phyloP scores from a whole-genome alignment of 1,139 yeast genomes.

The Protomyces pachydermus region DNA sequence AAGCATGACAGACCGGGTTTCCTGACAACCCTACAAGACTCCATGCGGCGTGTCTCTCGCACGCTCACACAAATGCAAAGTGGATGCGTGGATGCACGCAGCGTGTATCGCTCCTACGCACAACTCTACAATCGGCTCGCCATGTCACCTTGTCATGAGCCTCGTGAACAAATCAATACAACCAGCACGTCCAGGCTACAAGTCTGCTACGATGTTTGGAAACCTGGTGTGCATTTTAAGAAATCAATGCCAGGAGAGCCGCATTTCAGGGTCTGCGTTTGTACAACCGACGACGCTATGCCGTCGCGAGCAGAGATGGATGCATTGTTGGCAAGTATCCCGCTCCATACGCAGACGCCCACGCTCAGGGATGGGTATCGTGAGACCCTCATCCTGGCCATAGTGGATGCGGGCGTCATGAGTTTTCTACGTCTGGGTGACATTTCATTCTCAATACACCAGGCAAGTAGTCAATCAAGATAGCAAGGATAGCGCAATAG shows the following conservation, averaged over 20 bases:
- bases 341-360: not conserved
- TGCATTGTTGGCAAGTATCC: slow-evolving; percentile 7
- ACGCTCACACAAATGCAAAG: no score
- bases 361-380: slow-evolving; percentile 22
- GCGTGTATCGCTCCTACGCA: not conserved
- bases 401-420: slow-evolving; percentile 28
- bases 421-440: slow-evolving; percentile 24
- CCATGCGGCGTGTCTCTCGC: not conserved
- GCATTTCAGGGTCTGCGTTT: slow-evolving; percentile 65
- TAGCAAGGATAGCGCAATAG: not conserved
- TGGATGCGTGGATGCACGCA: not conserved
- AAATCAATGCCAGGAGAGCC: slow-evolving; percentile 68
- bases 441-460: slow-evolving; percentile 6
- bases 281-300: slow-evolving; percentile 39
- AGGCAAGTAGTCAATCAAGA: not conserved
- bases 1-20: not conserved
- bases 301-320: slow-evolving; percentile 1
- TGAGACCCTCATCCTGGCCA: slow-evolving; percentile 18
- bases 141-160: slow-evolving; percentile 13
- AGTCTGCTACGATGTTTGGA: slow-evolving; percentile 69
- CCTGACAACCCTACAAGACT: not conserved
- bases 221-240: slow-evolving; percentile 64
- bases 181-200: not conserved
- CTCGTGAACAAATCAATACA: not conserved
- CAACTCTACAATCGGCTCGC: slow-evolving; percentile 18